These are phyloP conservation scores for Prunus mongolica DNA, from an alignment of 306 rosid genomes.

Conservation along the genomic window DNA sequence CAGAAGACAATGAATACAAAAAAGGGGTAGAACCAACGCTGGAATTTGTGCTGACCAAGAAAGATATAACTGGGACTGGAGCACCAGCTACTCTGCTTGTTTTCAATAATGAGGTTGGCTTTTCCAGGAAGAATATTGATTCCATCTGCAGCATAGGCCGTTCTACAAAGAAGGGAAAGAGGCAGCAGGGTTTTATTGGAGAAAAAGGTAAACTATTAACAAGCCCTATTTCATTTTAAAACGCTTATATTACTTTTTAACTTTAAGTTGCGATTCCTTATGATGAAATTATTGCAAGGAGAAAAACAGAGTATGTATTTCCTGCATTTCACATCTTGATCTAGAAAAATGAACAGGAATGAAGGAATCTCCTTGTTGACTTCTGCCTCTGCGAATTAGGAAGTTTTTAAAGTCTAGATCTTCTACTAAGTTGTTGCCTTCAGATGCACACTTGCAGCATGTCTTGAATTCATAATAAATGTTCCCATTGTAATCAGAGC, in stretches of 20 bases:
- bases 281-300: not conserved
- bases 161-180: constrained; percentile 28
- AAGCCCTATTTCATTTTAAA: not conserved
- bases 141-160: constrained; percentile 24
- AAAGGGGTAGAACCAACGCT: constrained; percentile 18
- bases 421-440: not conserved
- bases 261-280: too few species aligned
- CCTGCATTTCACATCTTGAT: too few species aligned
- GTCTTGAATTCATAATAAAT: too few species aligned
- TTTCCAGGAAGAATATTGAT: constrained; percentile 17
- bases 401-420: not conserved
- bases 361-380: too few species aligned
- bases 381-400: too few species aligned
- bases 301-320: not conserved
- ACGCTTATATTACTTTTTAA: too few species aligned
- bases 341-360: too few species aligned
- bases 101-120: constrained; percentile 18
- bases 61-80: constrained; percentile 21
- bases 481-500: too few species aligned
- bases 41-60: constrained; percentile 19
- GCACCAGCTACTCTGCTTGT: constrained; percentile 21
- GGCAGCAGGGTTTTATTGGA: constrained; percentile 20
- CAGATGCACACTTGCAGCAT: too few species aligned
- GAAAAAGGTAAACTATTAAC: constrained; percentile 19
- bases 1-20: constrained; percentile 15